A percentile compares a stretch with the other conserved stretches of the same genome.
Conservation (phyloP, 805 yeast genomes). For the Debaryomyces castellii region DNA sequence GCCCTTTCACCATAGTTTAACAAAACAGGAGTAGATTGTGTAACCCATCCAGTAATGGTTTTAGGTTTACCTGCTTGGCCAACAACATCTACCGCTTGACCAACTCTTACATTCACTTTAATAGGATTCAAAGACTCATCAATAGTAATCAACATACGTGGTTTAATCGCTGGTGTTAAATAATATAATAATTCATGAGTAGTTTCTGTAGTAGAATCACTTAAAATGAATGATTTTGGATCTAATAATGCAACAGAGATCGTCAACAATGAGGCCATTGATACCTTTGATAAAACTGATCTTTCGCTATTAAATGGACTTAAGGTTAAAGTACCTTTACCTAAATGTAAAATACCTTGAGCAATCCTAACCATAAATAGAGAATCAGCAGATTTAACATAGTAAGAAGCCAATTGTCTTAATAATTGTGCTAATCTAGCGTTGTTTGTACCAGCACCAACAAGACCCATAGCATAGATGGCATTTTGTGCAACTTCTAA, state of each 20-base stretch:
- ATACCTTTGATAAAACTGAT: slow-evolving; percentile 79
- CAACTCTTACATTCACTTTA: slow-evolving; percentile 95
- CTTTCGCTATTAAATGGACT: slow-evolving; percentile 90
- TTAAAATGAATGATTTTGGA: slow-evolving; percentile 78
- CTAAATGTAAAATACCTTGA: slow-evolving; percentile 91
- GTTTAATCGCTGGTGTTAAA: slow-evolving; percentile 84
- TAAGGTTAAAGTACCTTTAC: slow-evolving; percentile 91
- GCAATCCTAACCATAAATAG: slow-evolving; percentile 91
- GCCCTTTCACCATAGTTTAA: slow-evolving; percentile 95
- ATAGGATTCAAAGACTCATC: slow-evolving; percentile 89
- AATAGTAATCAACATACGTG: slow-evolving; percentile 89
- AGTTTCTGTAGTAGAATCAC: slow-evolving; percentile 48
- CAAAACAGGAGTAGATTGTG: slow-evolving; percentile 95
- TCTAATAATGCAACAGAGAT: slow-evolving; percentile 81
- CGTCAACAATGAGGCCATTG: slow-evolving; percentile 86
- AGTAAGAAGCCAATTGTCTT: slow-evolving; percentile 92
- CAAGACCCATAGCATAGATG: slow-evolving; percentile 94
- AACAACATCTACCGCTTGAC: slow-evolving; percentile 97
- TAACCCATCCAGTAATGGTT: slow-evolving; percentile 99
- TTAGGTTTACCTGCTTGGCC: slow-evolving; percentile 99
- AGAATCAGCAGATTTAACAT: slow-evolving; percentile 85
- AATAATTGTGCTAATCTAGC: slow-evolving; percentile 95
- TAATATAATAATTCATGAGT: slow-evolving; percentile 80
- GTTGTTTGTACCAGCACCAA: slow-evolving; percentile 98
- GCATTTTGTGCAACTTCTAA: slow-evolving; percentile 92